Evolutionary conservation across 192 early-diverging fungal genomes (phyloP).

Genomic region (Podochytrium sp.): DNA sequence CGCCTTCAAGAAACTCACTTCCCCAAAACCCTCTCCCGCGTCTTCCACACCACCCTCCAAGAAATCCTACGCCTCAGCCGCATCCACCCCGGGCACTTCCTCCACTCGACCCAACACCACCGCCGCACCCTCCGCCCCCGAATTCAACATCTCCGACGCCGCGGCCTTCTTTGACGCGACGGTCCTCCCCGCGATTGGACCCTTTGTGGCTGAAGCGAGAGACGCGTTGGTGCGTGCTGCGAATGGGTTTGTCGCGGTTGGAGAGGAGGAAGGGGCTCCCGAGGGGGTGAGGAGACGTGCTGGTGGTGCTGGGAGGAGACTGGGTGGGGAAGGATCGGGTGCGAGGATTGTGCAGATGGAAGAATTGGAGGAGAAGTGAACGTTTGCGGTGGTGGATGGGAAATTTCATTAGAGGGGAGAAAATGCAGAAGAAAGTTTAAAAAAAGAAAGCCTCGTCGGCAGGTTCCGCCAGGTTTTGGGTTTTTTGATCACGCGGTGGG

Average conservation of each 20-base stretch:
- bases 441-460: no score
- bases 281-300: background rate
- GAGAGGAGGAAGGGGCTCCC: background rate
- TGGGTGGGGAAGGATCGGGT: background rate
- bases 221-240: conserved; percentile 9
- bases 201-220: conserved; percentile 22
- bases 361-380: background rate
- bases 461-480: no score
- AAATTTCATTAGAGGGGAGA: no score
- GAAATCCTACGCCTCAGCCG: background rate
- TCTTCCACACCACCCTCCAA: no score
- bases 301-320: background rate
- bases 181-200: conserved; percentile 10
- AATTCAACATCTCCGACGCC: conserved; percentile 14
- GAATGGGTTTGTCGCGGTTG: conserved; percentile 4
- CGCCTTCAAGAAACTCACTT: background rate
- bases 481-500: no score
- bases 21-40: no score
- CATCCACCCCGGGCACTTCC: background rate
- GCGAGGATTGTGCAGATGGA: conserved; percentile 10
- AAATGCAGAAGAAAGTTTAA: no score
- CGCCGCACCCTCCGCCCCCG: background rate
- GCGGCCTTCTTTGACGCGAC: conserved; percentile 18
- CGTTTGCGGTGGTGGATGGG: no score
- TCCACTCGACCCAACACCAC: background rate